A percentile compares a stretch with the other conserved stretches of the same genome.
Conservation (phyloP, 169 alveolate genomes). For the Miamiensis avidus region DNA sequence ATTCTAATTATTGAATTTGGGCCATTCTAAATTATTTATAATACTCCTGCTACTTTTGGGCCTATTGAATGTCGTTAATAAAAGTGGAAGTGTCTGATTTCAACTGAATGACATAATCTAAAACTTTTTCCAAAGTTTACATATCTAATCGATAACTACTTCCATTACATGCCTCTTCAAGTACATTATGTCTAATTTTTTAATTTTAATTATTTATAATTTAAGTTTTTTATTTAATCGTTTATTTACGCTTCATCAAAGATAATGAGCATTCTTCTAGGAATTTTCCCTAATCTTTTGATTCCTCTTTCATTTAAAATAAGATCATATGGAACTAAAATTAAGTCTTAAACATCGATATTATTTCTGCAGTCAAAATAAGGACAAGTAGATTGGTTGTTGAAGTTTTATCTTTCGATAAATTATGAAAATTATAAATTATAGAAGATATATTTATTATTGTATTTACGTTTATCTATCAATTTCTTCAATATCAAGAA, state of each 20-base stretch:
- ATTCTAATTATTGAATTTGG: not conserved
- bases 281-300: not conserved
- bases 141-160: not conserved
- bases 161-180: not conserved
- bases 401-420: not conserved
- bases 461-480: not conserved
- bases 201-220: no score
- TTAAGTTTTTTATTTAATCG: no score
- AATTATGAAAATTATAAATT: no score
- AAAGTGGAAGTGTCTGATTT: not conserved
- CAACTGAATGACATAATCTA: not conserved
- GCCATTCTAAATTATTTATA: not conserved
- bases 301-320: not conserved
- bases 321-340: not conserved
- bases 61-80: not conserved
- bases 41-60: not conserved
- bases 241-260: not conserved
- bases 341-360: not conserved
- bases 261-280: not conserved
- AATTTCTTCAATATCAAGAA: not conserved
- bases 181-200: not conserved
- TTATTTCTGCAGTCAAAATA: not conserved
- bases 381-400: not conserved
- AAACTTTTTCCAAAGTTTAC: not conserved
- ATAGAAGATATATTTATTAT: no score